Evolutionary conservation across 129 eudicot species (phyloP), one percentile per base, ranked within the genome.

Genomic region (Flaveria bidentis): DNA sequence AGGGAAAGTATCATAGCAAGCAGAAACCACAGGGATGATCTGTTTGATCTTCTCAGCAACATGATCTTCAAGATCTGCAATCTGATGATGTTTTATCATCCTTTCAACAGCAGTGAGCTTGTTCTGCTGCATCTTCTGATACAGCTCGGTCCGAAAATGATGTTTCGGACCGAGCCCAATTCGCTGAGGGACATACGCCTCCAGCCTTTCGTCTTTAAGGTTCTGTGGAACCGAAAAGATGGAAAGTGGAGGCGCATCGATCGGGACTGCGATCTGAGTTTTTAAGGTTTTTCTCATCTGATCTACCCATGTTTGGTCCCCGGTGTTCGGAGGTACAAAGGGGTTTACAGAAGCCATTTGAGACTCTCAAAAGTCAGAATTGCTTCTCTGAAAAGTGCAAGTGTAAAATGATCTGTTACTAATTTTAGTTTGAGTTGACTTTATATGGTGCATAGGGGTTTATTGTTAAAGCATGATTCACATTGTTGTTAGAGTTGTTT

Each of bases 111-210:
- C 86, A 10, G 84, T 80, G 28, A 87, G 82, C 61, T 87, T 84
- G 78, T 78, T 66, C 42, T 80, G 76, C 52, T 87, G 83, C 86
- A 84, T 84, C 20, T 78, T 78, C 28, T 70, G 72, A 49, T 77
- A 78, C 15, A 85, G 76, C 2, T 88, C 88, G 6, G 77, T 58
- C 10, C 46, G 82, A 9, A 76, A 80, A 75, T 81, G 87, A 39
- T 88, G 86, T 70, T 85, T 71, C 1, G 92, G 92, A 1, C 92
- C 92, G 15, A 88, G 67, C 55, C 86, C 87, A 5, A 83, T 28
- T 5, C 60, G 82, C 52, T 81, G 83, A 16, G 92, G 88, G 3
- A 41, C 58, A 58, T 85, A 88, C 2, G 89, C 82, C 28, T 83
- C 85, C 14, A 72, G 92, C 3, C 76, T 80, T 25, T 60, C 62